Evolutionary conservation across 164 flowering plant species (phyloP), one percentile per base, ranked within the genome.

Genomic region (Malania oleifera): DNA sequence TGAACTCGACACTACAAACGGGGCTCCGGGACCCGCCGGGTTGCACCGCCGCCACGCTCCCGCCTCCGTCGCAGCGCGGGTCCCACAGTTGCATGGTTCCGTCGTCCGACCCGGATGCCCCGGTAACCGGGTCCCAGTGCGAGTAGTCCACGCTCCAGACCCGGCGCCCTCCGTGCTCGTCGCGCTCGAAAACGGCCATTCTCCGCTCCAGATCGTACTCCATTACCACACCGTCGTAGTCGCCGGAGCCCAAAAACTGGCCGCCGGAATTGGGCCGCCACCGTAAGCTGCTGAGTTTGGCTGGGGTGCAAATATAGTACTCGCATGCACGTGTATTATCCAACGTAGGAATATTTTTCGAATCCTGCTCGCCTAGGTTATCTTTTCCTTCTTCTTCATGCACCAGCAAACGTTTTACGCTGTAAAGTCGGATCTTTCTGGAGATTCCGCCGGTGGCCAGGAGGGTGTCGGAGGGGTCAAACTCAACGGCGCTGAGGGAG

Each of bases 31-130:
- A 26, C 19, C 2, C 39, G 50, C 80, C 65, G 1, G 86, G 86
- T 35, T 68, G 67, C 31, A 62, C 75, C 27, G 39, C n/a, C 3
- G 82, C 83, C 64, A 78, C 67, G 38, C 66, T 61, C 9, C 47
- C 26, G 3, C 69, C 78, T 17, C 51, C 61, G 5, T 63, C 72
- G 29, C 74, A 71, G 18, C 95, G 80, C 2, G 86, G 54, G 68
- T 86, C 95, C 95, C 95, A 86, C 59, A 84, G 28, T 25, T 84
- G 89, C 51, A 77, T 52, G 50, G 87, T 76, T 1, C 95, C 95
- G 43, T 86, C 95, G 31, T 86, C 88, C 11, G 89, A 84, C 14
- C 82, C 89, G 9, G 95, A 86, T 6, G 85, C 95, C 0, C 87
- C 86, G 2, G 79, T 19, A 0, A 46, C 47, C n/a, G 84, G 78